Evolutionary conservation across 805 yeast genomes (phyloP).

Genomic region (Hermanozyma aechmeae): DNA sequence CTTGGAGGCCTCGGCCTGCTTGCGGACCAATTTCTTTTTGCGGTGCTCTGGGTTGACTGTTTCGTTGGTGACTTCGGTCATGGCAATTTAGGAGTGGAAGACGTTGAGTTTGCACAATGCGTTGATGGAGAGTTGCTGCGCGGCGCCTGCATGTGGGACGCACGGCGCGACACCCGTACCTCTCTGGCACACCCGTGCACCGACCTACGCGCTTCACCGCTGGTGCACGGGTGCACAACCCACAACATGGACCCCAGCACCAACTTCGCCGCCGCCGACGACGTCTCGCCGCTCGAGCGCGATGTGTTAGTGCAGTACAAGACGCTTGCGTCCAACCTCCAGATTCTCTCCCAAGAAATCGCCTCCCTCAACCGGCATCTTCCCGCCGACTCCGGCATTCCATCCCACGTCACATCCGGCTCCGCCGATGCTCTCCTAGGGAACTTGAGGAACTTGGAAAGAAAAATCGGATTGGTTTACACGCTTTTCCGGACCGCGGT

Average conservation of each 20-base stretch:
- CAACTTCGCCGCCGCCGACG: no score
- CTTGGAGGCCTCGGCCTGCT: slow-evolving; percentile 21
- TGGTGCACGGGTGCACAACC: no score
- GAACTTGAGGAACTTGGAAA: slow-evolving; percentile 50
- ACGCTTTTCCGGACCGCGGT: slow-evolving; percentile 65
- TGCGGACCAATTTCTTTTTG: slow-evolving; percentile 22
- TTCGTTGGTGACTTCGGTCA: slow-evolving; percentile 3
- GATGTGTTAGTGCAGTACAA: slow-evolving; percentile 31
- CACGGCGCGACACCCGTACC: no score
- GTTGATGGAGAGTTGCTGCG: no score
- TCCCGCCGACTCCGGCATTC: slow-evolving; percentile 4
- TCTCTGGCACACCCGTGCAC: no score
- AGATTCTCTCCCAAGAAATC: slow-evolving; percentile 23
- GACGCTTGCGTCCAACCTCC: slow-evolving; percentile 22
- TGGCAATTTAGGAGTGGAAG: no score
- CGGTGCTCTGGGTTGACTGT: slow-evolving; percentile 8
- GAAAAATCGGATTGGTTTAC: slow-evolving; percentile 54
- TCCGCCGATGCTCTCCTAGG: slow-evolving; percentile 28
- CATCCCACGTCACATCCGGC: slow-evolving; percentile 4
- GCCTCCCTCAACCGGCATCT: slow-evolving; percentile 12
- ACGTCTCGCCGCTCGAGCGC: slow-evolving; percentile 22
- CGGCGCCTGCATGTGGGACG: no score
- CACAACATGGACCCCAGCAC: no score
- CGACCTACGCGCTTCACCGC: no score
- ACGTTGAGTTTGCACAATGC: no score